Conservation (phyloP, 176 grass and related monocot species). For the Rhynchospora pubera region DNA sequence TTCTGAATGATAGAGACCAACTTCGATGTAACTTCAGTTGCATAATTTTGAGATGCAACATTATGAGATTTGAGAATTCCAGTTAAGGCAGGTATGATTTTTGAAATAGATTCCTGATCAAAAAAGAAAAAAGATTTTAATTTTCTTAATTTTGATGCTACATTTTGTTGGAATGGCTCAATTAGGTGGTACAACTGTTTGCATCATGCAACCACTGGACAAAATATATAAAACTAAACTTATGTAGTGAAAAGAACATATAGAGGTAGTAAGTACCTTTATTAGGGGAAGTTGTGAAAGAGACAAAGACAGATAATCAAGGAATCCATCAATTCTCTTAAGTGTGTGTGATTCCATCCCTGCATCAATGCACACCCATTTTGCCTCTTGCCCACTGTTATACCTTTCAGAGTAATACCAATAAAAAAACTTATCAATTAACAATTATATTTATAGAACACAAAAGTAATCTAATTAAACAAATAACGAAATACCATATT, state of each 20-base stretch:
- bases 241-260: background rate
- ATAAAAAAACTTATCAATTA: background rate
- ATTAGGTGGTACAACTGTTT: background rate
- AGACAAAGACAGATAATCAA: slow-evolving; percentile 9
- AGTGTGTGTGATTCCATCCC: slow-evolving; percentile 9
- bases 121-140: background rate
- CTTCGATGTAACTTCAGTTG: slow-evolving; percentile 22
- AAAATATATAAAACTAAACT: background rate
- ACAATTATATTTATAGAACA: background rate
- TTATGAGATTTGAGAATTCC: slow-evolving; percentile 17
- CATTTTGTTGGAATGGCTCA: background rate
- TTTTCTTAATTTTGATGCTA: background rate
- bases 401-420: background rate
- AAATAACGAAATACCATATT: background rate
- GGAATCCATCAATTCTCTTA: slow-evolving; percentile 12
- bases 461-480: background rate
- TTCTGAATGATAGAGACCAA: slow-evolving; percentile 13
- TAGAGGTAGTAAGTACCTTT: background rate
- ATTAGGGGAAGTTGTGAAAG: slow-evolving; percentile 9
- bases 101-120: slow-evolving; percentile 20
- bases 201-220: no score
- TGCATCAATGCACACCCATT: slow-evolving; percentile 12
- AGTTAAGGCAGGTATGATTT: slow-evolving; percentile 11
- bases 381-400: slow-evolving; percentile 3
- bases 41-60: background rate